These are phyloP conservation scores for Protomyces gravidus DNA, from an alignment of 1,139 yeast genomes.

Conservation along the genomic window DNA sequence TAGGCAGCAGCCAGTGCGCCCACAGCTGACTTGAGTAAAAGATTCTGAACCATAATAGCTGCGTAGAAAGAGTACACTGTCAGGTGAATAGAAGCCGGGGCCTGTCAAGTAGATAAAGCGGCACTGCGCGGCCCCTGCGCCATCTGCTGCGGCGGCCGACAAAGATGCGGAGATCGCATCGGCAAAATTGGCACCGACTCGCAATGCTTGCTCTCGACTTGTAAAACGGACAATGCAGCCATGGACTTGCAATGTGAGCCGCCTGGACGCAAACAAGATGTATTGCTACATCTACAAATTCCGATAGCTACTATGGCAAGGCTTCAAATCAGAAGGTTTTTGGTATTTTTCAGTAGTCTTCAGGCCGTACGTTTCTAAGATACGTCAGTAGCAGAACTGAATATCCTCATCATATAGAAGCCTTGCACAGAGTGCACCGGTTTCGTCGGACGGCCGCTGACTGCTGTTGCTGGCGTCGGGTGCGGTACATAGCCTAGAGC, in stretches of 20 bases:
- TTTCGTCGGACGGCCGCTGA: too few relatives aligned
- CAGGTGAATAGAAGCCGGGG: not conserved
- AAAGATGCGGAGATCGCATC: not conserved
- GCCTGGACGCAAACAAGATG: too few relatives aligned
- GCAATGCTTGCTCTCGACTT: too few relatives aligned
- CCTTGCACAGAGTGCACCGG: too few relatives aligned
- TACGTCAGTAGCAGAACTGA: conserved; percentile 5
- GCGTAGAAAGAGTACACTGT: not conserved
- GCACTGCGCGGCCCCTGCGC: too few relatives aligned
- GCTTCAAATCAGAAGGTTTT: not conserved
- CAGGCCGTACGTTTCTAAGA: conserved; percentile 2
- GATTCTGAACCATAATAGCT: not conserved
- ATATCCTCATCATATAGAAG: conserved; percentile 2
- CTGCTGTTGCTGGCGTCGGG: not conserved
- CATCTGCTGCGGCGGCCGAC: not conserved
- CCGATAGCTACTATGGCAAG: too few relatives aligned
- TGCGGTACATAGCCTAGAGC: not conserved
- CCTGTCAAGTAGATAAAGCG: not conserved
- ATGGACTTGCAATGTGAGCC: too few relatives aligned
- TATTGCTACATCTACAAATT: too few relatives aligned
- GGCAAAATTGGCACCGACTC: not conserved
- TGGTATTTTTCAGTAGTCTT: conserved; percentile 2
- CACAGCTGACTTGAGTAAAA: not conserved
- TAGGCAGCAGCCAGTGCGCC: conserved; percentile 23
- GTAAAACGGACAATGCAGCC: too few relatives aligned